phyloP scores from a whole-genome alignment of 148 eudicot species.

The Rhododendron griersonianum region DNA sequence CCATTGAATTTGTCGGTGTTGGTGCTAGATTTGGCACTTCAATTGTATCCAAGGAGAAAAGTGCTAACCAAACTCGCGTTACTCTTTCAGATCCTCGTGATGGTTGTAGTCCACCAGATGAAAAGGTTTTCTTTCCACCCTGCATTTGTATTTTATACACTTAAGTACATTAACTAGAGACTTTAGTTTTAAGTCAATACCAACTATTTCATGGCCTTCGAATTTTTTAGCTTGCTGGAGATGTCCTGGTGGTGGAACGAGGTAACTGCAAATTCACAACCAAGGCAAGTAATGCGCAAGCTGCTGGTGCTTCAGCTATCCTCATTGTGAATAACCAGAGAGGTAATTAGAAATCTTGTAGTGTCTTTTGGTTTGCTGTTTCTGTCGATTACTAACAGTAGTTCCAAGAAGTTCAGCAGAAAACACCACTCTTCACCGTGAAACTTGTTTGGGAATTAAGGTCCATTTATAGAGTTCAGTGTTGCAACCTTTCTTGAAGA shows the following conservation, averaged over 20 bases:
- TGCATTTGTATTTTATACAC: slow-evolving; percentile 1
- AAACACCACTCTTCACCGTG: not conserved
- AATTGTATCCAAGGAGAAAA: slow-evolving; percentile 72
- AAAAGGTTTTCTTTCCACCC: slow-evolving; percentile 42
- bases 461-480: not conserved
- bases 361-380: not conserved
- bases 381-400: not conserved
- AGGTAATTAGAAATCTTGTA: slow-evolving; percentile 33
- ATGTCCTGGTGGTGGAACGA: slow-evolving; percentile 74
- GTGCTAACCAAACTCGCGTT: slow-evolving; percentile 54
- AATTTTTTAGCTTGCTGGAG: slow-evolving; percentile 58
- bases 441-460: not conserved
- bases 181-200: not conserved
- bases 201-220: not conserved
- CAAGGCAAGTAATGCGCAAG: slow-evolving; percentile 81
- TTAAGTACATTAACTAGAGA: not conserved
- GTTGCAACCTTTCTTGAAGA: not conserved
- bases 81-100: slow-evolving; percentile 65
- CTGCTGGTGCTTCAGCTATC: slow-evolving; percentile 87
- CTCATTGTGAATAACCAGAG: slow-evolving; percentile 72
- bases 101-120: slow-evolving; percentile 65
- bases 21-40: slow-evolving; percentile 83
- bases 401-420: not conserved
- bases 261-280: slow-evolving; percentile 85
- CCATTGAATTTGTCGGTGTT: slow-evolving; percentile 67